Conservation (phyloP, 148 eudicot genomes). For the Pharnaceum exiguum region DNA sequence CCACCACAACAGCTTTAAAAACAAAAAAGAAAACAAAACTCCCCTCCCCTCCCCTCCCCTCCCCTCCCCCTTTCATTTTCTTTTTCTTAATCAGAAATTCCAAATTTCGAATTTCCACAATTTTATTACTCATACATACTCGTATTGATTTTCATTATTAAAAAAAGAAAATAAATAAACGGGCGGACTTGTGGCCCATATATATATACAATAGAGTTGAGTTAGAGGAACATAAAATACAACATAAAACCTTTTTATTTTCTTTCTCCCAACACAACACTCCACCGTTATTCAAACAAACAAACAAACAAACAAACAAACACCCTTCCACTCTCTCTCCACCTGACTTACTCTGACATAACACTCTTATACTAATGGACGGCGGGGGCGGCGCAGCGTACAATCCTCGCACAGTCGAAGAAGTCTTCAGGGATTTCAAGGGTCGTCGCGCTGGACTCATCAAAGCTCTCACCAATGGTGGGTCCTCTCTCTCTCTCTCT, state of each 20-base stretch:
- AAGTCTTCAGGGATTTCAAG: slow-evolving; percentile 61
- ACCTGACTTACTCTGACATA: neutral
- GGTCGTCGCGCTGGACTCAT: slow-evolving; percentile 49
- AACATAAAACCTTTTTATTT: too few species aligned
- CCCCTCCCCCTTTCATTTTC: neutral
- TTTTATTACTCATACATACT: neutral
- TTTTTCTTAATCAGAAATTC: neutral
- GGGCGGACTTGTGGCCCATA: too few species aligned
- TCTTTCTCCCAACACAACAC: too few species aligned
- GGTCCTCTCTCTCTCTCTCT: neutral
- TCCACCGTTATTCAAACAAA: too few species aligned
- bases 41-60: too few species aligned
- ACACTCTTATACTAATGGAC: slow-evolving; percentile 25
- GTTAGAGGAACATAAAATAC: too few species aligned
- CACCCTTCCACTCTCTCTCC: neutral
- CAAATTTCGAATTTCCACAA: neutral
- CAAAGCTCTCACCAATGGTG: slow-evolving; percentile 55
- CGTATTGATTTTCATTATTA: too few species aligned
- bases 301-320: too few species aligned
- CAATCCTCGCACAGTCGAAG: slow-evolving; percentile 56
- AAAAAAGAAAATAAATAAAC: too few species aligned
- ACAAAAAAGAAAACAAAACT: too few species aligned
- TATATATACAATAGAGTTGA: too few species aligned
- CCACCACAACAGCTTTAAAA: too few species aligned
- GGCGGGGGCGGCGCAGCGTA: slow-evolving; percentile 33